Evolutionary conservation across 768 basidiomycete genomes (phyloP), one percentile per base, ranked within the genome.

Genomic region (Phaeolepiota aurea): DNA sequence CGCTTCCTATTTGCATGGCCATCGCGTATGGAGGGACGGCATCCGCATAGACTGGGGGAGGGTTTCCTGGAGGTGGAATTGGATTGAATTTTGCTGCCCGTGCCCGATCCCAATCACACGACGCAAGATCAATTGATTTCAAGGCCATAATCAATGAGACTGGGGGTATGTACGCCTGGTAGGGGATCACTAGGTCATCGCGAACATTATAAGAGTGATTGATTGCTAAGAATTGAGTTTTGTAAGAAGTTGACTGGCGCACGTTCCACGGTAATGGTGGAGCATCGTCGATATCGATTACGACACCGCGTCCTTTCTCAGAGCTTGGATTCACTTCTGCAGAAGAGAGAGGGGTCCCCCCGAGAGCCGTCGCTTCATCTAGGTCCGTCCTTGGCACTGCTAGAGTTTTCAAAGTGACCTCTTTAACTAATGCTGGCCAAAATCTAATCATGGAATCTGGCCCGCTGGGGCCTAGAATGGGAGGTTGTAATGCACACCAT

Each of bases 391-490:
- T 53, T 7, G 65, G 64, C 1, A 66, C 48, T 19, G 73, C 54
- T 31, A 64, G 58, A 2, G 68, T 62, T 51, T 71, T 76, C 39
- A 82, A 54, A 41, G 64, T 69, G 12, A 69, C 55, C 42, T 81
- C 74, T 13, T 79, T 70, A 5, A 89, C 71, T 15, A 87, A 50
- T 1, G 73, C 84, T 1, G 87, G 87, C 87, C 87, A 90, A 50
- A 76, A 81, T 18, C 58, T 52, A 46, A 90, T 82, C n/a, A 49
- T 50, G 37, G 70, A 64, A 13, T 62, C 63, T 13, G 61, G 55
- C 1, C 55, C 56, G 3, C 56, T 52, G 1, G 62, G 53, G 1
- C 68, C 68, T 2, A 54, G 47, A 28, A 87, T 79, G 0, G 78
- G 65, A 5, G 63, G 54, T 28, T 65, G 56, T 21, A 88, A 60